A percentile compares a stretch with the other conserved stretches of the same genome.
Evolutionary conservation across 2,329 filamentous ascomycete genomes (phyloP).

Genomic region (Seiridium unicorne): DNA sequence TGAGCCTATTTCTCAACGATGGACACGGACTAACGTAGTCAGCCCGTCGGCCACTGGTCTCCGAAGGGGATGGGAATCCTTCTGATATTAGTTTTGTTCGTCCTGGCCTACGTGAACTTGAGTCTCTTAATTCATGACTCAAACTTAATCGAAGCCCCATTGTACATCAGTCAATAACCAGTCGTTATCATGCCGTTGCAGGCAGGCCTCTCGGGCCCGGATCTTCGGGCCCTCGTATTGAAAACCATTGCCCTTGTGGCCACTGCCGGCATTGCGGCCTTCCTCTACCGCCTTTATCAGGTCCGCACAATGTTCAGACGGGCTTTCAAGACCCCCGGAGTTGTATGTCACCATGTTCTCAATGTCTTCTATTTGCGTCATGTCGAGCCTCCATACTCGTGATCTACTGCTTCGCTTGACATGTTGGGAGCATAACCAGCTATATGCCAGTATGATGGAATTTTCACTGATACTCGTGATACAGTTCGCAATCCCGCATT

Average conservation of each 20-base stretch:
- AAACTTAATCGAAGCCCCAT: too few relatives aligned
- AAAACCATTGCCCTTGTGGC: slow-evolving; percentile 14
- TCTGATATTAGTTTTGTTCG: too few relatives aligned
- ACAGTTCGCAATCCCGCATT: slow-evolving; percentile 23
- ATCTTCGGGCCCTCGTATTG: slow-evolving; percentile 4
- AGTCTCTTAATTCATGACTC: too few relatives aligned
- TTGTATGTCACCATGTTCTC: slow-evolving; percentile 19
- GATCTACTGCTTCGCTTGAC: background rate
- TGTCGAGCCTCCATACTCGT: background rate
- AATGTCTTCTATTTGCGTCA: background rate
- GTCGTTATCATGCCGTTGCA: background rate
- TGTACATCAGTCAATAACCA: too few relatives aligned
- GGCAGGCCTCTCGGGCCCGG: slow-evolving; percentile 6
- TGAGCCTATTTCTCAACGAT: background rate
- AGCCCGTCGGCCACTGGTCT: too few relatives aligned
- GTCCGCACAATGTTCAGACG: slow-evolving; percentile 22
- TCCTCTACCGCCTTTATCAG: slow-evolving; percentile 25
- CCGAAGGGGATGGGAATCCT: too few relatives aligned
- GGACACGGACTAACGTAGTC: background rate
- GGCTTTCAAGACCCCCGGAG: slow-evolving; percentile 20
- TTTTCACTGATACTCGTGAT: background rate
- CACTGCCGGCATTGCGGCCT: slow-evolving; percentile 15
- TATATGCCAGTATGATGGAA: too few relatives aligned
- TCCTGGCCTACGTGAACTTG: too few relatives aligned
- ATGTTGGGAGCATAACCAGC: background rate